A percentile compares a stretch with the other conserved stretches of the same genome.
phyloP scores from a whole-genome alignment of 768 basidiomycete genomes.

The Coprinopsis marcescibilis region DNA sequence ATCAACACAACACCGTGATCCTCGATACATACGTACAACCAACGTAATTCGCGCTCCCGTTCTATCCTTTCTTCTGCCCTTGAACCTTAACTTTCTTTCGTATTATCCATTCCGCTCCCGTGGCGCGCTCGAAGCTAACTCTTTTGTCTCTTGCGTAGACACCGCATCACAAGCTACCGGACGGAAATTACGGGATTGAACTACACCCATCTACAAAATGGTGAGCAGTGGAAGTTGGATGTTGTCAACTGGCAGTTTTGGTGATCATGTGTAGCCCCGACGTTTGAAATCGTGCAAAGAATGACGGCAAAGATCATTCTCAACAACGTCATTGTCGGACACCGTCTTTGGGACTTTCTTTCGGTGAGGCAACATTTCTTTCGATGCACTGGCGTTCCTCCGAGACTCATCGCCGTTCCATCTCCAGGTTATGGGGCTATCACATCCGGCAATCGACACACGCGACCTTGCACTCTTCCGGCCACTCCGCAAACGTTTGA shows the following conservation, averaged over 20 bases:
- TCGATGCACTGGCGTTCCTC: no score
- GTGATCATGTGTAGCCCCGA: slow-evolving; percentile 31
- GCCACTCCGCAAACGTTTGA: slow-evolving; percentile 40
- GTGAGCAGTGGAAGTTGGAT: slow-evolving; percentile 20
- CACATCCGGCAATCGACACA: slow-evolving; percentile 46
- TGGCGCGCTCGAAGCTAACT: background rate
- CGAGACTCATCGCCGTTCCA: no score
- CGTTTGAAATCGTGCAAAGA: slow-evolving; percentile 43
- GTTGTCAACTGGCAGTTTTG: background rate
- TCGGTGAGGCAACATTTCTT: slow-evolving; percentile 31
- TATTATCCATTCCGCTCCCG: no score
- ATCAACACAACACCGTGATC: slow-evolving; percentile 40
- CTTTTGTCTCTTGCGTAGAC: slow-evolving; percentile 26
- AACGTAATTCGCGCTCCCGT: slow-evolving; percentile 32
- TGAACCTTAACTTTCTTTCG: no score
- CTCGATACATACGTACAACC: slow-evolving; percentile 50
- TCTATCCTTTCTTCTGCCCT: no score
- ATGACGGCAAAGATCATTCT: slow-evolving; percentile 36
- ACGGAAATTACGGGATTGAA: slow-evolving; percentile 41
- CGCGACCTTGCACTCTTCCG: slow-evolving; percentile 51
- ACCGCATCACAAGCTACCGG: slow-evolving; percentile 42
- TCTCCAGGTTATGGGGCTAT: slow-evolving; percentile 48
- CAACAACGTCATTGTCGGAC: slow-evolving; percentile 50
- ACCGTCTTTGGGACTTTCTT: slow-evolving; percentile 47
- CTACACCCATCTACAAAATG: slow-evolving; percentile 32